Conservation (phyloP, 495 filamentous ascomycete genomes). For the Neurospora intermedia region DNA sequence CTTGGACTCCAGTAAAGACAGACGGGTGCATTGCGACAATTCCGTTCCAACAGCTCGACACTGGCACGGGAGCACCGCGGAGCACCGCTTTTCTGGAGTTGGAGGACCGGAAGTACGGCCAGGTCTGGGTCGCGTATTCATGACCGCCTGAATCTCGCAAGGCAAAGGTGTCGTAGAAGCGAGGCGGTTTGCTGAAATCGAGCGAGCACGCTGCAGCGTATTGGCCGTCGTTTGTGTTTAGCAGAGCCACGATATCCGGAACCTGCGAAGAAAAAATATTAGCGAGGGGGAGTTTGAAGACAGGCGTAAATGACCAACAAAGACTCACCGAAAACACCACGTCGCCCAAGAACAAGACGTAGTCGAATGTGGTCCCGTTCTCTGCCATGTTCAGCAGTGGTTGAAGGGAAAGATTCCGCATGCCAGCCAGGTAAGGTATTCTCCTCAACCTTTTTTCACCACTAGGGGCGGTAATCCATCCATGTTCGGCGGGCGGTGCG, state of each 20-base stretch:
- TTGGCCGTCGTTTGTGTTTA: conserved; percentile 57
- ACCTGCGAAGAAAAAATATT: conserved; percentile 7
- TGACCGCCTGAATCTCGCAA: conserved; percentile 59
- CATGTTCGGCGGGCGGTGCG: conserved; percentile 28
- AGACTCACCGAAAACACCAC: conserved; percentile 57
- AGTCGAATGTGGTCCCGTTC: conserved; percentile 48
- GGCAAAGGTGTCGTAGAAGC: conserved; percentile 79
- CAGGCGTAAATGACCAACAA: neutral
- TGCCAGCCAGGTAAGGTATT: conserved; percentile 55
- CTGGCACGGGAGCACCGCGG: conserved; percentile 48
- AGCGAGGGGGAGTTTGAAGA: neutral
- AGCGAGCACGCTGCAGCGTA: conserved; percentile 78
- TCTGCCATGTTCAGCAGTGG: conserved; percentile 38
- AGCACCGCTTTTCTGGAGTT: conserved; percentile 49
- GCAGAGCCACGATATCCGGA: conserved; percentile 53
- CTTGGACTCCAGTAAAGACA: conserved; percentile 14
- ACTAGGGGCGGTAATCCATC: conserved; percentile 47
- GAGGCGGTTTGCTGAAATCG: conserved; percentile 59
- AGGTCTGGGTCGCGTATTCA: conserved; percentile 51
- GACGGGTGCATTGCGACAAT: conserved; percentile 40
- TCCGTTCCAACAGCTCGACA: conserved; percentile 78
- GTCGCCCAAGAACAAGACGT: conserved; percentile 65
- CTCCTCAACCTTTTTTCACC: conserved; percentile 45
- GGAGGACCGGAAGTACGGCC: conserved; percentile 65
- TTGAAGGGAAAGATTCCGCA: conserved; percentile 49